Base-by-base conservation (phyloP, 2,329 filamentous ascomycete genomes). In the Stromatinia cepivora region DNA sequence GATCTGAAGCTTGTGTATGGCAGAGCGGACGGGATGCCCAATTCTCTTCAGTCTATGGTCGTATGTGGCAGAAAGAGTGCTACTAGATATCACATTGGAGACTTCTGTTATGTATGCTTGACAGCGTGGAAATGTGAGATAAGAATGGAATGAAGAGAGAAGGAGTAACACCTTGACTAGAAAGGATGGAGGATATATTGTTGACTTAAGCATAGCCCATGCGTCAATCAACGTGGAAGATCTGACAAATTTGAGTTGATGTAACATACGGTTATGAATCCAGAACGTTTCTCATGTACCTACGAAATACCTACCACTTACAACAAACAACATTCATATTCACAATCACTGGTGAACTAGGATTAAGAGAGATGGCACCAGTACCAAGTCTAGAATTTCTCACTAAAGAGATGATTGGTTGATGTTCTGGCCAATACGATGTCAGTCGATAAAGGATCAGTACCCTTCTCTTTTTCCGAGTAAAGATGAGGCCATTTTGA, bases 401-500 rank as follows among this genome's bases (percentile, higher is more conserved):
- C 39, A 58, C 64, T 66, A 25, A 48, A 58, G 64, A 66, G 64
- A 58, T 28, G 22, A 36, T 22, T 36, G 64, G 34, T 13, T 39
- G 36, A 36, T 36, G 6, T 53, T 46, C 39, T 39, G 39, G 11
- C 9, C 31, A 65, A 65, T 22, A 54, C 6, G 10, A 9, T 8
- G 39, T 1, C 15, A 31, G 20, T 22, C 25, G 62, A 65, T 28
- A 25, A 46, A 65, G 62, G 46, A 39, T 65, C 53, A 34, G 31
- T 13, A 46, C 48, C 48, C 34, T 13, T 39, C 36, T 65, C 62
- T 13, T 36, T 28, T 36, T 36, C 5, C 22, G 10, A n/a, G 25
- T 39, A 39, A 70, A 11, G 68, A 75, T 50, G 71, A 76, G 71
- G 74, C 67, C 9, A 70, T 76, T 54, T 69, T 75, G 3, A 52